Base-by-base conservation (phyloP, 2,329 filamentous ascomycete species). In the Dryadomyces quercus-mongolicae region DNA sequence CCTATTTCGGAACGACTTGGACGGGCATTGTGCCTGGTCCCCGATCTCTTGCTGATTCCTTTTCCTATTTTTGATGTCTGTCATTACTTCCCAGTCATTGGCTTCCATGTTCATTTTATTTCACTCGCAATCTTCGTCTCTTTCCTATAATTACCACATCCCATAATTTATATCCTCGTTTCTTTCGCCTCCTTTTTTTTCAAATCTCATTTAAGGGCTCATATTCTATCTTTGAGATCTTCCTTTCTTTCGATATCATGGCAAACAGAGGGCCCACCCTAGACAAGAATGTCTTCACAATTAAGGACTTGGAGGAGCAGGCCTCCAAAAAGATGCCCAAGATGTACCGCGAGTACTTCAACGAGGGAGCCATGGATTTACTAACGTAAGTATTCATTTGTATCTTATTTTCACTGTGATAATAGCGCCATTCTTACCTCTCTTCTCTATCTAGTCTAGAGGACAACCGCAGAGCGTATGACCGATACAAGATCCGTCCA, bases 361-460 rank as follows among this genome's bases (percentile, higher is more conserved):
- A 81, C 61, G 76, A 74, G 56, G 77, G 77, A 6, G 74, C 76
- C 5, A 79, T 78, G 66, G 75, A 78, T 57, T 66, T 77, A 22
- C 65, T 74, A 53, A 78, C 75, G 67, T 70, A 50, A 52, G 53
- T 16, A 16, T 36, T 1, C 40, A 20, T 51, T 16, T 2, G 18
- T 13, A 20, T 21, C 15, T 34, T 5, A 5, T 31, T 22, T 43
- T 43, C 18, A 20, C 40, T 12, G 5, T n/a, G 21, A 20, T 7
- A 7, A 4, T 16, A 20, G 22, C 9, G 21, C 8, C 2, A n/a
- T 20, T 10, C 25, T n/a, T 16, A 18, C 31, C 16, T 43, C 5
- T 2, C 25, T 40, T 3, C 16, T 43, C 4, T 20, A 8, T 31
- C 7, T 25, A 68, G 65, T 15, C 63, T 80, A n/a, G 63, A 64